phyloP scores from a whole-genome alignment of 768 basidiomycete species.

The Tulasnella sp. region DNA sequence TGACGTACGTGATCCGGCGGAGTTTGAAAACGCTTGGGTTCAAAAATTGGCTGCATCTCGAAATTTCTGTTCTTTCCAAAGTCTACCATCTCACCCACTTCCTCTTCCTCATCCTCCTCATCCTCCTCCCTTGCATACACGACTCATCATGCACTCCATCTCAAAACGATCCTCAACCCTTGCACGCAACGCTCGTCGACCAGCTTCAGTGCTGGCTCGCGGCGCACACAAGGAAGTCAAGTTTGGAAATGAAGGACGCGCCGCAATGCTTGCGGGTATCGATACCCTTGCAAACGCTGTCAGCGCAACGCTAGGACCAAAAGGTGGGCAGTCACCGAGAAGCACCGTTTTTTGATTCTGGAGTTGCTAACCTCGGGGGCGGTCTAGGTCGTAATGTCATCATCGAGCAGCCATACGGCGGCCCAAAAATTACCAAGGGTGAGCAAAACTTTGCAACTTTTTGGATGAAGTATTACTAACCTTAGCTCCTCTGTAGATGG shows the following conservation, averaged over 20 bases:
- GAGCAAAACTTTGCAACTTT: constrained; percentile 25
- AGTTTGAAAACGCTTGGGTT: neutral
- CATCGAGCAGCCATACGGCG: constrained; percentile 87
- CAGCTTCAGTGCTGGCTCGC: constrained; percentile 38
- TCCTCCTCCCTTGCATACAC: neutral
- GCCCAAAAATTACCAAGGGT: constrained; percentile 96
- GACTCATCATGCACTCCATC: constrained; percentile 60
- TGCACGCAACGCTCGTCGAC: constrained; percentile 17
- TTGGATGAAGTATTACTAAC: neutral
- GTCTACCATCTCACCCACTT: neutral
- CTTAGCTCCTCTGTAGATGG: constrained; percentile 51
- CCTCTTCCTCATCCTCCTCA: neutral
- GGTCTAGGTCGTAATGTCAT: constrained; percentile 89
- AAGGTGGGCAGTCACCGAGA: constrained; percentile 48
- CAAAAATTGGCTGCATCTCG: constrained; percentile 8
- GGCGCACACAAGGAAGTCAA: constrained; percentile 93
- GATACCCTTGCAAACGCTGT: constrained; percentile 96
- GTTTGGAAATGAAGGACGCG: constrained; percentile 92
- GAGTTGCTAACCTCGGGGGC: neutral
- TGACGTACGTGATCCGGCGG: constrained; percentile 1
- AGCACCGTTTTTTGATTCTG: neutral
- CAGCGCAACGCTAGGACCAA: constrained; percentile 91
- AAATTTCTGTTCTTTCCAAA: constrained; percentile 9
- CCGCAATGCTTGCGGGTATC: constrained; percentile 89
- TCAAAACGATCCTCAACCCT: constrained; percentile 43